Evolutionary conservation across 306 rosid species (phyloP), one percentile per base, ranked within the genome.

Genomic region (Delonix regia): DNA sequence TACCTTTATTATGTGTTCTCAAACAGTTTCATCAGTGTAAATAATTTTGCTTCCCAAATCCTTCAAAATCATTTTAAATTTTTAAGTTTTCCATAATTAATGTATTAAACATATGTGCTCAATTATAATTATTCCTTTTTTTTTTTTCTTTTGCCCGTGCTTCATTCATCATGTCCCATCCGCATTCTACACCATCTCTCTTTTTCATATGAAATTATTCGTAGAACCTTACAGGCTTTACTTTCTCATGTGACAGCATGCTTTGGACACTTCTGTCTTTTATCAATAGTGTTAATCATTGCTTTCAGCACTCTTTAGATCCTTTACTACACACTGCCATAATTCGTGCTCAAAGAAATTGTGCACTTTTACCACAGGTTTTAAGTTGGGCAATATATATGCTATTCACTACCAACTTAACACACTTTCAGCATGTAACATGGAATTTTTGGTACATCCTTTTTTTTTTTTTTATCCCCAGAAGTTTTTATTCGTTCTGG

Each of bases 201-300:
- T 55, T 24, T 57, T 24, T 28, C 63, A 24, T 30, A 11, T 53
- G 3, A 51, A 80, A 72, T 72, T 59, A 67, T 80, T 73, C 48
- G 56, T 25, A n/a, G 61, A 74, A 64, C 80, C 49, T 7, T 21
- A 16, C 25, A 30, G 15, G 11, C 63, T 57, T 22, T 25, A 57
- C 63, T 57, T 57, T 55, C 64, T 72, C 39, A 73, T 82, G 78
- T 83, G 87, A 63, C 78, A 75, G 74, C 66, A 66, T 63, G 71
- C 77, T 79, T 82, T 62, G n/a, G 81, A 51, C 41, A 64, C 80
- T 79, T 79, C 72, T 45, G 81, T 81, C 66, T 70, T 52, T 52
- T 62, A 22, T 84, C 22, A 16, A 69, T 69, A 42, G 44, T 56
- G 22, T 69, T 69, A 53, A 78, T 85, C 76, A 85, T 85, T 65